phyloP scores from a whole-genome alignment of 23 red algal species.

The Cyanidioschyzon merolae region DNA sequence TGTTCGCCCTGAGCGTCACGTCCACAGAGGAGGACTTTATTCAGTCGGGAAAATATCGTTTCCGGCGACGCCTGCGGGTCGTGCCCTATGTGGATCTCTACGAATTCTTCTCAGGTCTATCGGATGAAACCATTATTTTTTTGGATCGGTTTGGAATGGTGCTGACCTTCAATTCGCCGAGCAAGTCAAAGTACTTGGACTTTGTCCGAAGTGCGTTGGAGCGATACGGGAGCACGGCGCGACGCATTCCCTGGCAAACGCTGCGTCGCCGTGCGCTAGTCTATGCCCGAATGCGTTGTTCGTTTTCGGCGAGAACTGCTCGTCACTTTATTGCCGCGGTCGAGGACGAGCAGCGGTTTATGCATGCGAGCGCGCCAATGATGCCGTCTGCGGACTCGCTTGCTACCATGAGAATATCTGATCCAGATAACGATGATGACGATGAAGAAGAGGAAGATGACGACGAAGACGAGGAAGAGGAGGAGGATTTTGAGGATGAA shows the following conservation, averaged over 20 bases:
- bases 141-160: slow-evolving; percentile 4
- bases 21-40: background rate
- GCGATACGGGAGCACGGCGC: background rate
- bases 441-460: background rate
- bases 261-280: background rate
- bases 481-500: background rate
- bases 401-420: background rate
- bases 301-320: background rate
- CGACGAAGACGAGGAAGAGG: background rate
- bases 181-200: background rate
- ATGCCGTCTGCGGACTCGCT: background rate
- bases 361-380: background rate
- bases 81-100: background rate
- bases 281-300: background rate
- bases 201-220: slow-evolving; percentile 6
- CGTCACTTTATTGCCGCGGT: background rate
- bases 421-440: background rate
- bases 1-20: background rate
- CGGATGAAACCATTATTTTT: background rate
- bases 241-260: background rate
- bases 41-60: background rate
- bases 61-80: background rate
- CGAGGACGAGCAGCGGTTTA: background rate
- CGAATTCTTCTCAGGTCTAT: background rate
- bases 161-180: slow-evolving; percentile 1